Evolutionary conservation across 768 basidiomycete species (phyloP).

Genomic region (Lenzites betulinus): DNA sequence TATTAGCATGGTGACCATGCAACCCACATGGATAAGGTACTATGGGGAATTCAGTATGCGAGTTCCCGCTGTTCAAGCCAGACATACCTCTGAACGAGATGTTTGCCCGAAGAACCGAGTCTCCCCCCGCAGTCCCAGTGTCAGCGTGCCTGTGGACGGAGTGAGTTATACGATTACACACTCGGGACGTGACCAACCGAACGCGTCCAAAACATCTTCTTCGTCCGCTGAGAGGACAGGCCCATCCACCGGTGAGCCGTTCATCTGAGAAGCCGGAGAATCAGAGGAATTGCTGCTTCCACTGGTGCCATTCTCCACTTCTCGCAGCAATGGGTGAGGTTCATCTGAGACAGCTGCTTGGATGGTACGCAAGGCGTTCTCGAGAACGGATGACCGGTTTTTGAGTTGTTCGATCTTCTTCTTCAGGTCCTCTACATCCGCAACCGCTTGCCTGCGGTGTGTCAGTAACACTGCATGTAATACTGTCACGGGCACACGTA

Average conservation of each 20-base stretch:
- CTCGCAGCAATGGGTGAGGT: slow-evolving; percentile 50
- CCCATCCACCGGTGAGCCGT: slow-evolving; percentile 5
- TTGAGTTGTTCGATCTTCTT: slow-evolving; percentile 58
- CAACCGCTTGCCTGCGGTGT: slow-evolving; percentile 50
- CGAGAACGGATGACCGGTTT: slow-evolving; percentile 60
- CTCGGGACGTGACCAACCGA: slow-evolving; percentile 37
- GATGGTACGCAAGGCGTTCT: slow-evolving; percentile 53
- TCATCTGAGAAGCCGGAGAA: neutral
- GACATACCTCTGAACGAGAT: slow-evolving; percentile 64
- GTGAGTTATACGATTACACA: neutral
- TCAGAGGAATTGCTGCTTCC: neutral
- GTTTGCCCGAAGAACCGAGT: slow-evolving; percentile 63
- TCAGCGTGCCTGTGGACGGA: slow-evolving; percentile 50
- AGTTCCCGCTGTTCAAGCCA: neutral
- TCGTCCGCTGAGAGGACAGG: slow-evolving; percentile 32
- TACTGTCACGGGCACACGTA: slow-evolving; percentile 20
- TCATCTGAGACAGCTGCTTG: slow-evolving; percentile 51
- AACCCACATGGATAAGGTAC: slow-evolving; percentile 59
- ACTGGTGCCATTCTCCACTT: slow-evolving; percentile 10
- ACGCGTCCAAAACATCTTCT: slow-evolving; percentile 52
- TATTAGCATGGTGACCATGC: neutral
- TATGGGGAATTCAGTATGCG: slow-evolving; percentile 27
- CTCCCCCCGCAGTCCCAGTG: slow-evolving; percentile 55
- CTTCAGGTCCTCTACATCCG: slow-evolving; percentile 73
- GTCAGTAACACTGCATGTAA: neutral